Base-by-base conservation (phyloP, 768 basidiomycete genomes). In the Naematelia aurantialba region DNA sequence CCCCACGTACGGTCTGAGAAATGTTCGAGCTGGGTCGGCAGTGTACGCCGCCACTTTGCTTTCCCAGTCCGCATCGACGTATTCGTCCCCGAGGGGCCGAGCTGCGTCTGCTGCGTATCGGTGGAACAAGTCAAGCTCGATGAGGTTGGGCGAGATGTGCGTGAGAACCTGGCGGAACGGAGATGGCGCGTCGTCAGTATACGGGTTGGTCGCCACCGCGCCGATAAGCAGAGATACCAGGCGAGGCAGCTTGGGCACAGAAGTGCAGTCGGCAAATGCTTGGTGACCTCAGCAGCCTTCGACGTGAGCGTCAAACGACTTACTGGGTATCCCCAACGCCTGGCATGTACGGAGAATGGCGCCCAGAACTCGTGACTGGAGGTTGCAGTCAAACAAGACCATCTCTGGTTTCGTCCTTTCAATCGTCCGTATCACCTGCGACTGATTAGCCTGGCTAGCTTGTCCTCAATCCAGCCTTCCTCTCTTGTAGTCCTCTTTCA, bases 221-320 rank as follows among this genome's bases (percentile, higher is more conserved):
- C n/a, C n/a, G n/a, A n/a, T n/a, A n/a, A n/a, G n/a, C n/a, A n/a
- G n/a, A n/a, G n/a, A n/a, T n/a, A n/a, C 71, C 59, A 98, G 85
- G 1, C 81, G 79, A 1, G 80, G 79, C 0, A 89, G 86, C 78
- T 98, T 98, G 46, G 82, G 78, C n/a, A 87, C 81, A 0, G 92
- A 96, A 1, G 96, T 98, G 1, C 96, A 94, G 76, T 99, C 96
- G 74, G 89, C 91, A 73, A 93, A 87, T 13, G 84, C 89, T 91
- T 59, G 19, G 31, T 17, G 34, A 45, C 11, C 13, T 49, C 39
- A 13, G 42, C 55, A 34, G 34, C 8, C 17, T 39, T 39, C 34
- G 34, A 39, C 24, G 49, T 78, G 10, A 45, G 26, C 11, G 34
- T 44, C 1, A 47, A 27, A 58, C n/a, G n/a, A n/a, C 84, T 63